Conservation (phyloP, 2,329 filamentous ascomycete genomes). For the Tolypocladium amazonense region DNA sequence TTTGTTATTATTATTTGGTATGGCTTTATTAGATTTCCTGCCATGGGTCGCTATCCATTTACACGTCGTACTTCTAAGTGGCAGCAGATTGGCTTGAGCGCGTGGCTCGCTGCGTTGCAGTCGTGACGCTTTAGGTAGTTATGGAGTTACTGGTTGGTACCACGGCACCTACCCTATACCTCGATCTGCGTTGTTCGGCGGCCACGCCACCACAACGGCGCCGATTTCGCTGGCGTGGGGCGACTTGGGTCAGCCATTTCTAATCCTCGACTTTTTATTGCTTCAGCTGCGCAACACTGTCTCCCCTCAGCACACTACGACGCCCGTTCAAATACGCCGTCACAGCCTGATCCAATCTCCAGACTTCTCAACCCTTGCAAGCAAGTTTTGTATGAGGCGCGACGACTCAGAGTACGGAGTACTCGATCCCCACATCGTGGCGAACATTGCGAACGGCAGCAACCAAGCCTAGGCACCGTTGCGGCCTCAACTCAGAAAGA, state of each 20-base stretch:
- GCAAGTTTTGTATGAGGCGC: not conserved
- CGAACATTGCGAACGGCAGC: not conserved
- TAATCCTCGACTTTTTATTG: conserved; percentile 22
- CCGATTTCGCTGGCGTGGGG: conserved; percentile 5
- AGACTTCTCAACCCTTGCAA: not conserved
- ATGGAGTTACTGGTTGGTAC: too few species aligned
- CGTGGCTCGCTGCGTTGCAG: too few species aligned
- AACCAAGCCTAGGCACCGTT: not conserved
- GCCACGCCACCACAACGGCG: not conserved
- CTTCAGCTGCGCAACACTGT: conserved; percentile 3
- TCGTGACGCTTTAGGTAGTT: too few species aligned
- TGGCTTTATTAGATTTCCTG: not conserved
- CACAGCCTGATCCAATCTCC: not conserved
- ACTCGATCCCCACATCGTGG: not conserved
- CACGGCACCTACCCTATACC: not conserved
- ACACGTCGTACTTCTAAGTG: not conserved
- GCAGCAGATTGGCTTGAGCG: not conserved
- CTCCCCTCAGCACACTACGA: not conserved
- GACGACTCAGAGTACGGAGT: not conserved
- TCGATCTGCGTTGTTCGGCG: too few species aligned
- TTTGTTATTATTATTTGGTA: not conserved
- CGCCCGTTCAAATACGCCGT: not conserved
- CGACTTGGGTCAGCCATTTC: conserved; percentile 13
- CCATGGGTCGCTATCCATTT: not conserved
- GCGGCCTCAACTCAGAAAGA: not conserved